Conservation (phyloP, 805 yeast species). For the Monosporozyma aquatica region DNA sequence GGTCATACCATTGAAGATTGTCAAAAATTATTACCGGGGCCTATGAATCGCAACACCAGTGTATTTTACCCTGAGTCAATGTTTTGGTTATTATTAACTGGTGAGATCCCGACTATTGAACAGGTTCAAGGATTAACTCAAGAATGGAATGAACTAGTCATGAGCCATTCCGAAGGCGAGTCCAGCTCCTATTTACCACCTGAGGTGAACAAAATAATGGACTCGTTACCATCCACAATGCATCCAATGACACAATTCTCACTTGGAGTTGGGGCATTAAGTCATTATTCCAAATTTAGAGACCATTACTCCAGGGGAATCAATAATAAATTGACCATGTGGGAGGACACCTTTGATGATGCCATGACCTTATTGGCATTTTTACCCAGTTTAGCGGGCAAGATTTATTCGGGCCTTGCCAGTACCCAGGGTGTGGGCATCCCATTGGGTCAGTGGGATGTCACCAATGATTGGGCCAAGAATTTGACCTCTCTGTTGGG, state of each 20-base stretch:
- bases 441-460: too few species aligned
- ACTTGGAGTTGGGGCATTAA: conserved; percentile 65
- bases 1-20: conserved; percentile 68
- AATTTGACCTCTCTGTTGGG: conserved; percentile 62
- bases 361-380: conserved; percentile 59
- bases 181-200: conserved; percentile 48
- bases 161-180: background rate
- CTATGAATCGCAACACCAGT: conserved; percentile 29
- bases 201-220: conserved; percentile 51
- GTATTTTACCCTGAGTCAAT: conserved; percentile 70
- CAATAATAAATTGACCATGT: conserved; percentile 56
- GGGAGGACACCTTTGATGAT: conserved; percentile 72
- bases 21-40: conserved; percentile 49
- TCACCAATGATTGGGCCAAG: conserved; percentile 74
- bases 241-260: conserved; percentile 83
- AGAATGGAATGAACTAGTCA: conserved; percentile 52
- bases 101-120: conserved; percentile 54
- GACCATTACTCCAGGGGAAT: conserved; percentile 60
- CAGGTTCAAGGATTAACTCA: conserved; percentile 49
- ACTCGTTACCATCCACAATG: conserved; percentile 53
- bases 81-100: conserved; percentile 72
- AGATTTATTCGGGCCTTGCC: conserved; percentile 60
- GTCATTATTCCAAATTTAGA: conserved; percentile 63
- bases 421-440: too few species aligned
- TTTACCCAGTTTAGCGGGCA: conserved; percentile 60